Conservation (phyloP, 805 yeast species). For the Myxozyma neotropica region DNA sequence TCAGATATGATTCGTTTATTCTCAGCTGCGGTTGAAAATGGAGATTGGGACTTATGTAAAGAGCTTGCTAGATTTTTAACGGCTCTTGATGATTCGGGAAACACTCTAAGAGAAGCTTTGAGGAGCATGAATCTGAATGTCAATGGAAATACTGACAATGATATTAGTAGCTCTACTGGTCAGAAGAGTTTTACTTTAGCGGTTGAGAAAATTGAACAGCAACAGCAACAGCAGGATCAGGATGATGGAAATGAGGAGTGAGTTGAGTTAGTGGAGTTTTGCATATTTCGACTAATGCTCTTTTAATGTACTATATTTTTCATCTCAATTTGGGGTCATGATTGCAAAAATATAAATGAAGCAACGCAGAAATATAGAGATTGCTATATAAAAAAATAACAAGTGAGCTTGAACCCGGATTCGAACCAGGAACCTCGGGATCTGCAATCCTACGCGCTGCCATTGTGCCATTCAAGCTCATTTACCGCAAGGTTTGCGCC, state of each 20-base stretch:
- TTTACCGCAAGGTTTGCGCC: neutral
- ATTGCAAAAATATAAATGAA: neutral
- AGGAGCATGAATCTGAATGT: constrained; percentile 2
- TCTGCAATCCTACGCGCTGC: constrained; percentile 38
- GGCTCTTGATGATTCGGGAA: constrained; percentile 43
- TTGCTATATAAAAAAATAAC: constrained; percentile 7
- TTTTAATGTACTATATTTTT: too few relatives aligned
- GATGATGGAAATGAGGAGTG: too few relatives aligned
- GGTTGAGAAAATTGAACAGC: neutral
- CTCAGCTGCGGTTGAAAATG: constrained; percentile 41
- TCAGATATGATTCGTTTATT: constrained; percentile 41
- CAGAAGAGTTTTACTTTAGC: neutral
- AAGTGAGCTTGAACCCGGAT: constrained; percentile 32
- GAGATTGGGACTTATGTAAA: constrained; percentile 44
- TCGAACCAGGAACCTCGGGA: constrained; percentile 37
- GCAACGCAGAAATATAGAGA: neutral
- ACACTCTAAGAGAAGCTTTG: constrained; percentile 32
- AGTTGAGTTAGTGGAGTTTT: too few relatives aligned
- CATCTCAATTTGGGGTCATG: neutral
- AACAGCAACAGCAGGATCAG: too few relatives aligned
- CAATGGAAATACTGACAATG: neutral
- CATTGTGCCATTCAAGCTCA: constrained; percentile 35
- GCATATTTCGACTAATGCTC: too few relatives aligned
- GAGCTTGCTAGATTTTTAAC: constrained; percentile 46
- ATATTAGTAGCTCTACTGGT: too few relatives aligned